Evolutionary conservation across 495 filamentous ascomycete species (phyloP), one percentile per base, ranked within the genome.

Genomic region (Neurospora discreta): DNA sequence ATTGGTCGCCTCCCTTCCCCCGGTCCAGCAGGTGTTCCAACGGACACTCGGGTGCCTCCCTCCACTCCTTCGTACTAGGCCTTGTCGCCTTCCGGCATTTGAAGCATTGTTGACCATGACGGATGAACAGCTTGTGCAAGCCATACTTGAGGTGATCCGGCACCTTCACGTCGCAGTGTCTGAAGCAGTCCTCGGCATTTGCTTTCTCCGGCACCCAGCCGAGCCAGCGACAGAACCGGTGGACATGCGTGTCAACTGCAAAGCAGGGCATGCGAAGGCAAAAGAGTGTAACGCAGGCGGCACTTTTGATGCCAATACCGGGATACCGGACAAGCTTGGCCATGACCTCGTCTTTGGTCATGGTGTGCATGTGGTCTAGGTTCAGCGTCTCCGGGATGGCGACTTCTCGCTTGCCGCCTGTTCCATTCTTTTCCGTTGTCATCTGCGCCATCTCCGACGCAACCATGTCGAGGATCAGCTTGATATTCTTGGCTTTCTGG

Each of bases 281-380:
- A 78, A 96, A 96, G 3, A 95, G 84, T 15, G 91, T 80, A 16
- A 95, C 91, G 74, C 95, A 99, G 9, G 92, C 90, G 4, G 94
- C 91, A 1, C 94, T 97, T 82, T 99, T 99, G 70, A 92, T 89
- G 0, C 94, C 95, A 72, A 98, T 92, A 4, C 95, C 95, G 3
- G 91, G 91, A 65, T 90, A 95, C 70, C 87, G 90, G 68, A 89
- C 87, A 42, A 98, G 85, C 71, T 90, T 88, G 10, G 82, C 81
- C 87, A 97, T 91, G 0, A 89, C 93, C 36, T 92, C 86, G 20
- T 92, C 85, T 15, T 86, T 89, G 23, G 82, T 79, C 70, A 96
- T 81, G 16, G 81, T 81, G 73, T 92, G 92, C 18, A 97, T 81
- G 78, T 97, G 89, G 73, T 98, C 92, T 16, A 98, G 86, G 0